Percentiles rank a stretch among this genome's conserved stretches.
Evolutionary conservation across 192 early-diverging fungal species (phyloP).

Genomic region (Diversispora eburnea): DNA sequence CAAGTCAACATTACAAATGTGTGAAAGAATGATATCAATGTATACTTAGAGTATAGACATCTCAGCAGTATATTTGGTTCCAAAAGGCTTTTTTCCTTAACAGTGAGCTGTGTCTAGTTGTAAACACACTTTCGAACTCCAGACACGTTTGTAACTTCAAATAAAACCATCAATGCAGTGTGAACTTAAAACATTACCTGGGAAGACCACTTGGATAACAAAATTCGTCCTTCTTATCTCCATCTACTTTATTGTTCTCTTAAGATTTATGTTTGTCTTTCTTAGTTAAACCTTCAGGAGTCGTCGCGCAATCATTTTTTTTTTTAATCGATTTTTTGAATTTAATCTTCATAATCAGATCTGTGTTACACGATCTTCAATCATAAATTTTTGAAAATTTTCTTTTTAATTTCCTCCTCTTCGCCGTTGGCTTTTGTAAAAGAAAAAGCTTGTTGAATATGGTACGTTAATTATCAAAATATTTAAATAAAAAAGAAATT

Average conservation of each 20-base stretch:
- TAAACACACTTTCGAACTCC: not conserved
- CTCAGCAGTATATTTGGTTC: conserved; percentile 6
- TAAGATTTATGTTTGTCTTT: conserved; percentile 25
- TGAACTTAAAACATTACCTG: not conserved
- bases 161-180: not conserved
- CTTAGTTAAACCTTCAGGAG: not conserved
- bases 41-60: conserved; percentile 3
- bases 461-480: not conserved
- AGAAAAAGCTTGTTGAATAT: not conserved
- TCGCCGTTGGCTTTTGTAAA: conserved; percentile 3
- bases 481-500: no score
- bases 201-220: not conserved
- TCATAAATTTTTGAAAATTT: not conserved
- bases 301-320: no score
- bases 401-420: not conserved
- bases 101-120: not conserved
- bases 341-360: not conserved
- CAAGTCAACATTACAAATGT: no score
- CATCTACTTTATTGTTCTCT: conserved; percentile 8
- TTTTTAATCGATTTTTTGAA: no score
- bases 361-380: no score
- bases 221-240: conserved; percentile 24
- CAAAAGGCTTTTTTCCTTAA: not conserved
- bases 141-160: not conserved
- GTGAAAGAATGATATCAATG: conserved; percentile 21